phyloP scores from a whole-genome alignment of 2,329 filamentous ascomycete genomes.

The Botrytis cinerea region DNA sequence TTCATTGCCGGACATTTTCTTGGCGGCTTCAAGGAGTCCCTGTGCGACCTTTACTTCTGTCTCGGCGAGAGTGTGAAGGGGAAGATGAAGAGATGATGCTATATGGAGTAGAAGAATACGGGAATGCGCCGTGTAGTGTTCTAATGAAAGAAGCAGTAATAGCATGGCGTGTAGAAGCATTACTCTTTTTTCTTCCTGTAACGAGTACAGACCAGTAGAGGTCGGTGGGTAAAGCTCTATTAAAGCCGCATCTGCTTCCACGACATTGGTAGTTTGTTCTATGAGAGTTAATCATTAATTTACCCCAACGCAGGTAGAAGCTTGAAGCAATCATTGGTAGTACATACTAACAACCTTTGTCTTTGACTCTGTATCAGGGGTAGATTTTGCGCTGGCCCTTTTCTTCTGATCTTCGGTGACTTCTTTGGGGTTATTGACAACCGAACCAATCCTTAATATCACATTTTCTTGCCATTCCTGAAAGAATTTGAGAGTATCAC shows the following conservation, averaged over 20 bases:
- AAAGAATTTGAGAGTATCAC: conserved; percentile 69
- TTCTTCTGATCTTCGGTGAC: conserved; percentile 38
- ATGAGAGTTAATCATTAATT: conserved; percentile 18
- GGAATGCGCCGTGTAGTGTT: conserved; percentile 75
- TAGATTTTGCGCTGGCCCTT: conserved; percentile 38
- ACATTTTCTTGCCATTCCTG: conserved; percentile 78
- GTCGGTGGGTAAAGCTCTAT: conserved; percentile 58
- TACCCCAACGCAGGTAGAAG: neutral
- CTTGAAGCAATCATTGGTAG: neutral
- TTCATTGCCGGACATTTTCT: conserved; percentile 66
- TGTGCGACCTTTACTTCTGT: conserved; percentile 76
- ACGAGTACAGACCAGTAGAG: conserved; percentile 59
- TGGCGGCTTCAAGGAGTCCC: conserved; percentile 73
- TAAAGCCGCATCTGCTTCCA: conserved; percentile 52
- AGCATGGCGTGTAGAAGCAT: conserved; percentile 72
- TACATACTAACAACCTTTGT: conserved; percentile 39
- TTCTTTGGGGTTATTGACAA: conserved; percentile 58
- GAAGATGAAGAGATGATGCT: conserved; percentile 69
- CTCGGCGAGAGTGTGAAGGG: conserved; percentile 62
- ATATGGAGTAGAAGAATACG: conserved; percentile 70
- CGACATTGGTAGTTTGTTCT: conserved; percentile 45
- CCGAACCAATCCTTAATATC: conserved; percentile 68
- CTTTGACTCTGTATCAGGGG: conserved; percentile 30
- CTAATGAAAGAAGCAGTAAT: conserved; percentile 71
- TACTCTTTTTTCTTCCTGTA: conserved; percentile 62